Base-by-base conservation (phyloP, 2,329 filamentous ascomycete genomes). In the Ophiosphaerella herpotricha region DNA sequence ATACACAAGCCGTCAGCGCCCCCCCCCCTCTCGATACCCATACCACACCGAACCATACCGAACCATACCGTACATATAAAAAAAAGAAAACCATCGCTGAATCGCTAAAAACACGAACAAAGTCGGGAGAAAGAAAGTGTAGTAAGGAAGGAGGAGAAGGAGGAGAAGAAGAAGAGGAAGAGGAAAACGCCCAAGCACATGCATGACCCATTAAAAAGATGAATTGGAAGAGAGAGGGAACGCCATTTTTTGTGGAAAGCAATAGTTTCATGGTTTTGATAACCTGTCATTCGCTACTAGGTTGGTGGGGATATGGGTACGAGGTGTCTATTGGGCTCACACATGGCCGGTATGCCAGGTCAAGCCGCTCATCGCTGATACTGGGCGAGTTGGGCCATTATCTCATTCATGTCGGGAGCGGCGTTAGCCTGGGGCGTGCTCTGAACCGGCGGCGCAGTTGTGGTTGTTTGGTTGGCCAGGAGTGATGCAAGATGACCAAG, bases 341-440 rank as follows among this genome's bases (percentile, higher is more conserved):
- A 4, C 23, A 26, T 29, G 33, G 21, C 11, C 6, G 11, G 26
- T 11, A 29, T 29, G 26, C 26, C 7, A 34, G 16, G 12, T 14
- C 21, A 24, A 16, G 11, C 13, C 45, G 8, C 31, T 62, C 50
- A 72, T 32, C 85, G 81, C 55, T 85, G 80, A 64, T 84, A 87
- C 60, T 82, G 84, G 39, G 86, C 83, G 51, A 91, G 75, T 62
- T 89, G 85, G 12, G 86, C 85, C 82, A 91, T 88, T 43, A 91
- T 89, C 61, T 89, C 87, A 67, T 87, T 83, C 60, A 91, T 85
- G 58, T 80, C 76, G 32, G 75, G 72, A 43, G 52, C 50, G 35
- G 56, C 55, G 24, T 58, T 54, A 59, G 64, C 44, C 38, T 58
- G 55, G 34, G 63, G 54, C 33, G 67, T 66, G 29, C 61, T 66